Evolutionary conservation across 768 basidiomycete genomes (phyloP).

Genomic region (Collybia sordida): DNA sequence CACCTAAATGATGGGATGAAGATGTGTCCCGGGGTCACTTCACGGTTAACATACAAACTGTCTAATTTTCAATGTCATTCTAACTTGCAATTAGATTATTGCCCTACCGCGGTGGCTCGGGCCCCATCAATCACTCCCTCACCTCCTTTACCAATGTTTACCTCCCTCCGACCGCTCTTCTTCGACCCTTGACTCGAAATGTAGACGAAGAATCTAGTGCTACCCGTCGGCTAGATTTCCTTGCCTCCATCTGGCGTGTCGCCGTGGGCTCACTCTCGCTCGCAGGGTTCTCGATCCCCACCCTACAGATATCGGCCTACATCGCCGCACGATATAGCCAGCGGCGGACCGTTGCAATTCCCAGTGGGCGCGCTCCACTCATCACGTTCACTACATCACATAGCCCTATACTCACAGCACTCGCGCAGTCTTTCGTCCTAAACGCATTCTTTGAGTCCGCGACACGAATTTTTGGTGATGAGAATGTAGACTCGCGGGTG

Average conservation of each 20-base stretch:
- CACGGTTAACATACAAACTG: constrained; percentile 15
- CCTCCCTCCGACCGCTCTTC: constrained; percentile 28
- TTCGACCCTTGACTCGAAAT: constrained; percentile 19
- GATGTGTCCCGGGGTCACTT: constrained; percentile 34
- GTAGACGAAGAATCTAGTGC: too few relatives aligned
- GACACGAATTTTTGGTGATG: constrained; percentile 23
- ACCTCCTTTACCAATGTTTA: constrained; percentile 35
- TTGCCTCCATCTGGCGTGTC: constrained; percentile 26
- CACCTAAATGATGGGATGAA: constrained; percentile 33
- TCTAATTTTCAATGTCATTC: background rate
- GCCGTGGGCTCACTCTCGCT: constrained; percentile 31
- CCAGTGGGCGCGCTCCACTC: constrained; percentile 24
- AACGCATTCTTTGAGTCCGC: constrained; percentile 26
- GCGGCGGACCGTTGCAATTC: constrained; percentile 21
- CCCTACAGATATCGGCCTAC: constrained; percentile 18
- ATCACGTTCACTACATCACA: constrained; percentile 41
- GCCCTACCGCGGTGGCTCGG: constrained; percentile 23
- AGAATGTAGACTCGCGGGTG: constrained; percentile 6
- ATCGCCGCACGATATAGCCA: constrained; percentile 29
- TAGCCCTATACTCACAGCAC: constrained; percentile 31
- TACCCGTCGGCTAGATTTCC: constrained; percentile 20
- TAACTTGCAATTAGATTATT: constrained; percentile 4
- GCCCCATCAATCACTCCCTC: constrained; percentile 32
- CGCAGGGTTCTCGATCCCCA: constrained; percentile 19
- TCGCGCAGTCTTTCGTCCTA: constrained; percentile 35